phyloP scores from a whole-genome alignment of 2,329 filamentous ascomycete genomes.

The Emergomyces africanus region DNA sequence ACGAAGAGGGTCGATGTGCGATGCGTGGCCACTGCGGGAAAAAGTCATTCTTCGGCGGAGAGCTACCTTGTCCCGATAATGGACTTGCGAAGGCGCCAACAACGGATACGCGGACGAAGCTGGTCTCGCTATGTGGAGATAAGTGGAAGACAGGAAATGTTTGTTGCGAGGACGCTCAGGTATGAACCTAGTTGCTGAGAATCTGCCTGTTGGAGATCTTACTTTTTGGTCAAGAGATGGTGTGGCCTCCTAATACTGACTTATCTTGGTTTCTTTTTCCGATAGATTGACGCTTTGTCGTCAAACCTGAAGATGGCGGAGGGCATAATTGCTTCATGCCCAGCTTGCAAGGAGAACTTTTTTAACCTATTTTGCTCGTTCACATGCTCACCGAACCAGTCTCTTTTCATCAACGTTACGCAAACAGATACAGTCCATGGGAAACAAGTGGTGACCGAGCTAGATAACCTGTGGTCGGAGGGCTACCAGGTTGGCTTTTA shows the following conservation, averaged over 20 bases:
- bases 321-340: constrained; percentile 81
- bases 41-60: constrained; percentile 75
- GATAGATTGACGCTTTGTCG: constrained; percentile 62
- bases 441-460: constrained; percentile 64
- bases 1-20: constrained; percentile 79
- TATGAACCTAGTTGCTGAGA: constrained; percentile 10
- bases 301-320: constrained; percentile 78
- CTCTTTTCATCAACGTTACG: constrained; percentile 88
- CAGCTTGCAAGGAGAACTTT: constrained; percentile 96
- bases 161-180: constrained; percentile 75
- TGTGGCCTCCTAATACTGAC: not conserved
- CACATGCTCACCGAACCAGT: constrained; percentile 94
- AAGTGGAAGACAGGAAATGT: constrained; percentile 76
- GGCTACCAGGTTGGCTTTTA: constrained; percentile 82
- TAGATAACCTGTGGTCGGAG: constrained; percentile 79
- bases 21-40: constrained; percentile 87
- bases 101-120: constrained; percentile 56
- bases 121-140: constrained; percentile 73
- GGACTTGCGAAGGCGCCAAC: constrained; percentile 63
- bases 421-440: constrained; percentile 45
- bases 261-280: not conserved
- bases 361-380: constrained; percentile 98
- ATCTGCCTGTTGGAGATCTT: constrained; percentile 17
- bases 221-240: not conserved
- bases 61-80: constrained; percentile 89